Base-by-base conservation (phyloP, 208 protist species). In the Vickermania spadyakhi region DNA sequence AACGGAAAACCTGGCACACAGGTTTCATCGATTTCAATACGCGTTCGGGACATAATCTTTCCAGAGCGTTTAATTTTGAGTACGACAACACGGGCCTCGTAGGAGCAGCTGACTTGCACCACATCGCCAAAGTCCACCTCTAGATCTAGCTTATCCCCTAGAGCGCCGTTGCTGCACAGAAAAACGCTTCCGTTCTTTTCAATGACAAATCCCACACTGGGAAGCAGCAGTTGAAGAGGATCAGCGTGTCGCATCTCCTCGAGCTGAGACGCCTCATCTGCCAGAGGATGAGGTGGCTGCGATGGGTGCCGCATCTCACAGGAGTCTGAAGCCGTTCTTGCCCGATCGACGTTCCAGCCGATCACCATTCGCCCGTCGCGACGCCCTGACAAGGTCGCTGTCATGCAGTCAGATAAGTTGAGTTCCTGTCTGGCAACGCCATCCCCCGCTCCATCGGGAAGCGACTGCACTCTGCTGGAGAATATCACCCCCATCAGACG, bases 81-180 rank as follows among this genome's bases (percentile, higher is more conserved):
- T 21, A 28, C 7, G 22, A 22, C 18, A 18, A 18, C 36, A 18
- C 7, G 36, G 36, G 11, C 60, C 52, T 64, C 30, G 51, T 77
- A 77, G 5, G 65, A 13, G 57, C 66, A 77, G 29, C 55, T 69
- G n/a, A 77, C 71, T 49, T 59, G 28, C 56, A 77, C 0, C 52
- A 70, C 29, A 22, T 73, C 66, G 22, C 66, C 66, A 28, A 25
- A 60, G 28, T 56, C 60, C 52, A 60, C 71, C 31, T 41, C 62
- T 5, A 60, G 50, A 27, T 66, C 65, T 23, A 77, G 31, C 4
- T 45, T 45, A 18, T 7, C 7, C 11, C 11, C 36, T 7, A 45
- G 7, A 18, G 11, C 7, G 7, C n/a, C 52, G 52, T 28, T 28
- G 22, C 11, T 22, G n/a, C 52, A 56, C 13, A 56, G 52, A 11